Conservation (phyloP, 1,284 basidiomycete species). For the Cryptococcus sp. region DNA sequence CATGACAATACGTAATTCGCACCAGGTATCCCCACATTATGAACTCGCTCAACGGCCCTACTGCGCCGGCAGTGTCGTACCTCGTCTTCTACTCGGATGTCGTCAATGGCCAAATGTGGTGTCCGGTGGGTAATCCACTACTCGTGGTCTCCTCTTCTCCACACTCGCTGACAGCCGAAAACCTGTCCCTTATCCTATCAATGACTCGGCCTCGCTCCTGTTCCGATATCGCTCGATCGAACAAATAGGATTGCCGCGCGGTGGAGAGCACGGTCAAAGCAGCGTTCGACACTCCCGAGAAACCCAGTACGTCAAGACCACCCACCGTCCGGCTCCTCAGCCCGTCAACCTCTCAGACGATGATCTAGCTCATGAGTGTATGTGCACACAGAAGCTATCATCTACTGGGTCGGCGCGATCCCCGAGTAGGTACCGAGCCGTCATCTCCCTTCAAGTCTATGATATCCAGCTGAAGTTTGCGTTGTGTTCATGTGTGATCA, state of each 20-base stretch:
- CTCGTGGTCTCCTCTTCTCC: too few species aligned
- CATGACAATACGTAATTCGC: too few species aligned
- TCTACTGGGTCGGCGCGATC: constrained; percentile 73
- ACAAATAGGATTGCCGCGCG: constrained; percentile 67
- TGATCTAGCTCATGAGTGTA: not conserved
- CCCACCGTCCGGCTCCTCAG: too few species aligned
- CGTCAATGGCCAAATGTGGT: constrained; percentile 54
- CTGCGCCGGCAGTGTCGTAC: constrained; percentile 42
- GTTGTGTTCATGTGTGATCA: constrained; percentile 9
- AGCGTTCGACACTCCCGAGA: constrained; percentile 60
- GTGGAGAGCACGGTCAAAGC: constrained; percentile 66
- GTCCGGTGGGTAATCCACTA: constrained; percentile 51
- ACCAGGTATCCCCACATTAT: constrained; percentile 41
- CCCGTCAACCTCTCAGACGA: not conserved
- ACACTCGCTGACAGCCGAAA: too few species aligned
- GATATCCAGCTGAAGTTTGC: not conserved
- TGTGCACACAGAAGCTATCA: constrained; percentile 55
- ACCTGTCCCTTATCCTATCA: too few species aligned
- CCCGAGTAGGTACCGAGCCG: constrained; percentile 61
- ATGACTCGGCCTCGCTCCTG: not conserved
- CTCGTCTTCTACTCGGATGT: constrained; percentile 54
- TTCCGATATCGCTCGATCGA: not conserved
- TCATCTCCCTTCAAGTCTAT: not conserved
- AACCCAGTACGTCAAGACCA: constrained; percentile 54
- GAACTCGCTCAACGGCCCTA: constrained; percentile 43